phyloP scores from a whole-genome alignment of 352 stramenopile genomes.

The Phytopythium chamaehyphon region DNA sequence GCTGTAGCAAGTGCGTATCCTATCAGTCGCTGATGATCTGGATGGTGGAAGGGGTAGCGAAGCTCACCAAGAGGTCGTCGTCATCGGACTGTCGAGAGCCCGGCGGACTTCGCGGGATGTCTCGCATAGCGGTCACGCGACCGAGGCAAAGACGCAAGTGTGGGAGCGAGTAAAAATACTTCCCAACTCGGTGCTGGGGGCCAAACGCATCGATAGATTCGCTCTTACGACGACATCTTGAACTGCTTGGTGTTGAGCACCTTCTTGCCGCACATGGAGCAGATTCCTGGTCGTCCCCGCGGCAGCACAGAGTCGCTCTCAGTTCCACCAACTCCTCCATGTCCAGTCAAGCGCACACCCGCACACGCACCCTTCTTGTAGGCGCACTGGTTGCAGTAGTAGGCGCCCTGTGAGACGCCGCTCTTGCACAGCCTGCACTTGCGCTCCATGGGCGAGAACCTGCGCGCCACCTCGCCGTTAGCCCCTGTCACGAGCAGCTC shows the following conservation, averaged over 20 bases:
- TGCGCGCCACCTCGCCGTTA: no score
- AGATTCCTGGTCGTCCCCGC: no score
- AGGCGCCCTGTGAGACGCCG: conserved; percentile 38
- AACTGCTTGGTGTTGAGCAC: conserved; percentile 59
- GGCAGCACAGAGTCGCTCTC: no score
- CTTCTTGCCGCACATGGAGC: conserved; percentile 63
- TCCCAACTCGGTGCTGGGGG: not conserved
- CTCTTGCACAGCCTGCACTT: conserved; percentile 67
- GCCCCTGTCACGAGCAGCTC: no score
- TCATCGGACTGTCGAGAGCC: not conserved
- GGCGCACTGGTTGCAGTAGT: conserved; percentile 76
- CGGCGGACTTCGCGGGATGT: not conserved
- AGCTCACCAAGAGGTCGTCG: not conserved
- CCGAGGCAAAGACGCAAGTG: not conserved
- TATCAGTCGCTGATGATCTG: not conserved
- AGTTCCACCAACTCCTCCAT: no score
- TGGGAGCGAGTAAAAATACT: not conserved
- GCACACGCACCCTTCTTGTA: conserved; percentile 63
- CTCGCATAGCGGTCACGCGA: not conserved
- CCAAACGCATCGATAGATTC: not conserved
- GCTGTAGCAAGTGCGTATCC: not conserved
- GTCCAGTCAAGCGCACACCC: no score
- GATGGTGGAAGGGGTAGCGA: not conserved
- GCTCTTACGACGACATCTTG: conserved; percentile 44
- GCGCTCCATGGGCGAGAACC: conserved; percentile 46